A percentile compares a stretch with the other conserved stretches of the same genome.
These are phyloP conservation scores for Anisodus tanguticus DNA, from an alignment of 257 asterid species.

Conservation along the genomic window DNA sequence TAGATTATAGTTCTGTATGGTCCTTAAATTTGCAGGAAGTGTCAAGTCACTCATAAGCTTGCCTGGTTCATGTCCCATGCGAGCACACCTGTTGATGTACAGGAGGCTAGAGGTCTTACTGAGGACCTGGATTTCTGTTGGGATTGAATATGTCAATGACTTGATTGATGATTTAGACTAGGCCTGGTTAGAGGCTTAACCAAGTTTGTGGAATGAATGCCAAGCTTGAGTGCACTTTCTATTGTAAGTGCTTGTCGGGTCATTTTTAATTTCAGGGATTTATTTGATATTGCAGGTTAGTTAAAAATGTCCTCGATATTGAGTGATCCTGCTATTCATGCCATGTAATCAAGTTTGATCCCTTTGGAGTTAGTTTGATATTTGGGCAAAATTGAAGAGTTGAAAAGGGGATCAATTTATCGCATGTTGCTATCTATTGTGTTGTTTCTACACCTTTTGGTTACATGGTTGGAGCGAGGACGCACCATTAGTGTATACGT, in stretches of 20 bases:
- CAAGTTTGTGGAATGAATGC: not conserved
- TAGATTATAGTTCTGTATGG: too few relatives aligned
- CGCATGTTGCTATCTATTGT: not conserved
- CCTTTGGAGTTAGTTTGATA: not conserved
- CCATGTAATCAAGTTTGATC: not conserved
- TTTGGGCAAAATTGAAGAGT: not conserved
- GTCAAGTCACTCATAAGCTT: conserved; percentile 90
- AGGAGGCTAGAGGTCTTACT: conserved; percentile 75
- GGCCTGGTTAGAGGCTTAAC: conserved; percentile 45
- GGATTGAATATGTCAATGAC: conserved; percentile 78
- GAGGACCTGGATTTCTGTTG: conserved; percentile 82
- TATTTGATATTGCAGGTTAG: not conserved
- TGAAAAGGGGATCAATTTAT: not conserved
- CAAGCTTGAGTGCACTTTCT: not conserved
- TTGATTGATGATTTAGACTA: conserved; percentile 77
- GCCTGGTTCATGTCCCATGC: conserved; percentile 97
- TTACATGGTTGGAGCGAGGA: conserved; percentile 50
- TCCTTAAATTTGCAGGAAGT: conserved; percentile 63
- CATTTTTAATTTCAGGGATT: not conserved
- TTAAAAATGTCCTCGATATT: not conserved
- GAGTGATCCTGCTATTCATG: not conserved
- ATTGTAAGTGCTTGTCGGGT: not conserved
- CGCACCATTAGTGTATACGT: conserved; percentile 55
- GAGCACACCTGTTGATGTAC: conserved; percentile 73
- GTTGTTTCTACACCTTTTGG: not conserved